Base-by-base conservation (phyloP, 2,329 filamentous ascomycete genomes). In the Pseudogymnoascus pannorum region DNA sequence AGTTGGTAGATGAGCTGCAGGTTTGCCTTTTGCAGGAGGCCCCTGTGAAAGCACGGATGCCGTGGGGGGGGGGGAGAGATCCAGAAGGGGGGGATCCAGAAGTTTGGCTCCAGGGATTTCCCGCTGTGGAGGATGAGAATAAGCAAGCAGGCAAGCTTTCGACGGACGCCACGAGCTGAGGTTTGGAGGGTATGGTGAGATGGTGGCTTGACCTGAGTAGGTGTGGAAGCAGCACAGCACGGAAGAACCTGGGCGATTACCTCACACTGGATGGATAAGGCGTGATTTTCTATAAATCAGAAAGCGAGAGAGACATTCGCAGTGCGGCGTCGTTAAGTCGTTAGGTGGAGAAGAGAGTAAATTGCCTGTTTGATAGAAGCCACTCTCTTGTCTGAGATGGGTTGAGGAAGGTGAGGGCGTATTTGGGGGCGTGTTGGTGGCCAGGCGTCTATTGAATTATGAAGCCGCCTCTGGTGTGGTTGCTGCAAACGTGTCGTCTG, bases 201-300 rank as follows among this genome's bases (percentile, higher is more conserved):
- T 54, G 48, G 48, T 54, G 48, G 48, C 26, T 54, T 54, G 48
- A 31, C 11, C 26, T 54, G 24, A 29, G 26, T 18, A 9, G 48
- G 48, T 31, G 48, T 20, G 26, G 48, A 16, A 33, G 48, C 24
- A 31, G 48, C 26, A 54, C 48, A 54, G 26, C 26, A 54, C 48
- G 26, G 26, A 8, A 54, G 48, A 54, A 54, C 5, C 26, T 11
- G 16, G 48, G 7, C 5, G 26, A 54, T 54, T 54, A 54, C 48
- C 48, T 54, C 48, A 54, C 26, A 18, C 48, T 31, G 48, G 48
- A 54, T 12, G 26, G 48, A 54, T 31, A 54, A 54, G 48, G 48
- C 48, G 48, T 54, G 48, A 54, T 54, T 54, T 54, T 54, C 48
- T 54, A 54, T 54, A 54, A 54, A 54, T 54, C 48, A 54, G 48